Percentiles rank a stretch among this genome's conserved stretches.
Evolutionary conservation across 148 eudicot species (phyloP).

Genomic region (Vaccinium vitisidaea): DNA sequence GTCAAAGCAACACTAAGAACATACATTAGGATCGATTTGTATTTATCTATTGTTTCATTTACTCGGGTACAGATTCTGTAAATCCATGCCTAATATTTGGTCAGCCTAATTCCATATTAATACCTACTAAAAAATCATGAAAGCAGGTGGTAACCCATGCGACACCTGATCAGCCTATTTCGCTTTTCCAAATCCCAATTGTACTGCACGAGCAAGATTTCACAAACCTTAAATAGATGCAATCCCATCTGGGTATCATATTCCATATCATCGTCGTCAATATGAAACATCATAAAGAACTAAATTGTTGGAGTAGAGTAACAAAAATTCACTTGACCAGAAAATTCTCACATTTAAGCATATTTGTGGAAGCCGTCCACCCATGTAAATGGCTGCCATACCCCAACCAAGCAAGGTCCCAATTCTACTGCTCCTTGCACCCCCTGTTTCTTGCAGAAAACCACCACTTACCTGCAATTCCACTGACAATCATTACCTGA

Average conservation of each 20-base stretch:
- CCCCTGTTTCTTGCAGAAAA: constrained; percentile 19
- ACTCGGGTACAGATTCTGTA: background rate
- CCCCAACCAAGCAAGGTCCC: constrained; percentile 75
- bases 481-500: constrained; percentile 17
- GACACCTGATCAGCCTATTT: background rate
- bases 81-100: background rate
- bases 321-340: background rate
- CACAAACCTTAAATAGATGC: background rate
- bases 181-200: background rate
- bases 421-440: constrained; percentile 29
- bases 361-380: constrained; percentile 87
- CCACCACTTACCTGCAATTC: constrained; percentile 36
- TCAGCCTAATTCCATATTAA: background rate
- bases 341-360: constrained; percentile 56
- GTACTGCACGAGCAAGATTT: background rate
- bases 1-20: background rate
- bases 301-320: background rate
- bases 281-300: background rate
- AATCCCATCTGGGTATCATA: background rate
- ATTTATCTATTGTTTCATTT: background rate
- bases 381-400: constrained; percentile 77
- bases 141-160: background rate
- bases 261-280: background rate
- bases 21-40: background rate
- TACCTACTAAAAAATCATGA: background rate